These are phyloP conservation scores for Colletotrichum endophyticum DNA, from an alignment of 2,329 filamentous ascomycete species.

Conservation along the genomic window DNA sequence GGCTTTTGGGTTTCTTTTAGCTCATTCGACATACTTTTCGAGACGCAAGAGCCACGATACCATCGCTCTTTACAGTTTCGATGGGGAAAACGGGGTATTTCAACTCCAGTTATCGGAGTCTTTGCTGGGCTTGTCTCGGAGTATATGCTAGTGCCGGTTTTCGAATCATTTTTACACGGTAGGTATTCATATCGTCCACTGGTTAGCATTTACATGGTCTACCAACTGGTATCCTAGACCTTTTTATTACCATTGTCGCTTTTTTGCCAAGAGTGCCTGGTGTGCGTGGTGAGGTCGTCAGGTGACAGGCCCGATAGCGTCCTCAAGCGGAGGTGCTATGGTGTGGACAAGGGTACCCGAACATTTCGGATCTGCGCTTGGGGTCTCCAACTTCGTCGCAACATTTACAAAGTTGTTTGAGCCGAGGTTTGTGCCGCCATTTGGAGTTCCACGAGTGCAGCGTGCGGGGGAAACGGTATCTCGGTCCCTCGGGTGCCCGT, in stretches of 20 bases:
- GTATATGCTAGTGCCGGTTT: background rate
- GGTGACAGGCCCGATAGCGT: background rate
- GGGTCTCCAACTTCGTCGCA: background rate
- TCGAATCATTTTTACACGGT: background rate
- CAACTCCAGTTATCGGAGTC: background rate
- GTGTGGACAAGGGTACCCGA: background rate
- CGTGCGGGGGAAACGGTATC: background rate
- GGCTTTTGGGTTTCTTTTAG: background rate
- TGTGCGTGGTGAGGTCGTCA: background rate
- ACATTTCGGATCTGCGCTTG: background rate
- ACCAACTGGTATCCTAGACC: background rate
- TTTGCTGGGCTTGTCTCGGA: background rate
- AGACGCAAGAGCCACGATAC: background rate
- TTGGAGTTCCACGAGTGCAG: background rate
- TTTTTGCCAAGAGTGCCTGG: background rate
- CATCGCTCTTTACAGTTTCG: fast-evolving
- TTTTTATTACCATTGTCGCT: background rate
- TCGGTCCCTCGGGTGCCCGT: background rate
- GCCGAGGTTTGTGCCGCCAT: background rate
- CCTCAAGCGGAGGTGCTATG: background rate
- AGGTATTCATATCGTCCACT: background rate
- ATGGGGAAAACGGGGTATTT: background rate
- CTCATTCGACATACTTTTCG: background rate
- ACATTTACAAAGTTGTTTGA: background rate
- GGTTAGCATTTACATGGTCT: background rate